Evolutionary conservation across 345 rosid genomes (phyloP), one percentile per base, ranked within the genome.

Genomic region (Noccaea caerulescens): DNA sequence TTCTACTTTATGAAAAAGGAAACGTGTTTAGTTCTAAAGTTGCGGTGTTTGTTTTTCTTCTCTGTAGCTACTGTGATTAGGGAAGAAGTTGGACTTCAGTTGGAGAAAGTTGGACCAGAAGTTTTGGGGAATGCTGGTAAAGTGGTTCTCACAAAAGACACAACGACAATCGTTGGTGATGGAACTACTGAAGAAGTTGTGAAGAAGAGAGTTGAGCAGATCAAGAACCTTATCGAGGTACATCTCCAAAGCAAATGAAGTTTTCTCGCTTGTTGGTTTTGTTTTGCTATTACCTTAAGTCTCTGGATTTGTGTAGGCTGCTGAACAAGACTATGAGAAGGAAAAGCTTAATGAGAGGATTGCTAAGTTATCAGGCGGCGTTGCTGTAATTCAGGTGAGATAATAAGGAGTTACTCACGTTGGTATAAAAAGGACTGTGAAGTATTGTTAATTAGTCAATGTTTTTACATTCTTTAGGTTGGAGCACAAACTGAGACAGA

Each of bases 121-220:
- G 96, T 93, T 30, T 76, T 93, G 52, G 97, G 98, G 50, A 79
- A 72, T 39, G 97, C 98, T 69, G 86, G 92, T 50, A 93, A 90
- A 72, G 96, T 90, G 60, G 98, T 90, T 54, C 97, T 93, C 63
- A 93, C 96, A 7, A 93, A 91, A 82, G 98, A 93, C 78, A 77
- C 84, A 1, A 86, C 94, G 0, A 91, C 94, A 13, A 87, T 93
- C 18, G 96, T 93, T 27, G 97, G 96, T 47, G 98, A 93, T 76
- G 97, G 97, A 58, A 93, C 86, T 82, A 89, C 96, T 38, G 94
- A 93, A 80, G 97, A 91, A 68, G 96, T 77, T 49, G 98, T 91
- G 67, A 89, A 67, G 84, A 93, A 87, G 84, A 82, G 96, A 79
- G 96, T 93, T 73, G 87, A 82, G 9, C 97, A 89, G 68, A 93